These are phyloP conservation scores for Russula foetens DNA, from an alignment of 768 basidiomycete genomes.

Conservation along the genomic window DNA sequence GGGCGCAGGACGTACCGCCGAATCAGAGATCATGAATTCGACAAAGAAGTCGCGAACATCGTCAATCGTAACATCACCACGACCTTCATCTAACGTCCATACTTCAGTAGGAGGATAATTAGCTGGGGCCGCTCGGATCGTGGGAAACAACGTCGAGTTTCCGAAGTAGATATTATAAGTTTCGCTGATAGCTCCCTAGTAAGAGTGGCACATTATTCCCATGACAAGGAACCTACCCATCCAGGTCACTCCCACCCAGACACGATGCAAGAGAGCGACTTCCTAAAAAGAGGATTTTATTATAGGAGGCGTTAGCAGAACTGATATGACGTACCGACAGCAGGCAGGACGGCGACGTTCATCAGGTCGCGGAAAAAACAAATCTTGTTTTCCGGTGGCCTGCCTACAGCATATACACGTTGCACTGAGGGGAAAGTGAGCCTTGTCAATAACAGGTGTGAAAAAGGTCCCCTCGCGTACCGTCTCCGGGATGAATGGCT, in stretches of 20 bases:
- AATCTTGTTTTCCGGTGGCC: slow-evolving; percentile 19
- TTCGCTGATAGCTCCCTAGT: slow-evolving; percentile 40
- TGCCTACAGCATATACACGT: slow-evolving; percentile 25
- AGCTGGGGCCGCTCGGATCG: slow-evolving; percentile 41
- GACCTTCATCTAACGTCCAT: slow-evolving; percentile 9
- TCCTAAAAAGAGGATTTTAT: neutral
- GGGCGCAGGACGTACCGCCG: slow-evolving; percentile 41
- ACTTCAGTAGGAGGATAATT: slow-evolving; percentile 35
- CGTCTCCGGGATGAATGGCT: neutral
- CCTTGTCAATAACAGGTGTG: neutral
- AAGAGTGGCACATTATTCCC: neutral
- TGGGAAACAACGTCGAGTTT: slow-evolving; percentile 46
- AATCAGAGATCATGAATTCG: slow-evolving; percentile 74
- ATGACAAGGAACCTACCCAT: slow-evolving; percentile 42
- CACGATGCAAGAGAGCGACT: neutral
- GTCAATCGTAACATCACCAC: slow-evolving; percentile 43
- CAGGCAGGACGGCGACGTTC: neutral
- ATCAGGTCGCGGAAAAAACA: slow-evolving; percentile 1
- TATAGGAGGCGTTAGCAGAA: neutral
- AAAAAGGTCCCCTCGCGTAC: neutral
- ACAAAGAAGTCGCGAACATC: slow-evolving; percentile 75
- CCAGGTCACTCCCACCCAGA: slow-evolving; percentile 42
- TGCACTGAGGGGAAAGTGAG: slow-evolving; percentile 2
- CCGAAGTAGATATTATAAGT: slow-evolving; percentile 47
- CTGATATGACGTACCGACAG: neutral